Base-by-base conservation (phyloP, 1,139 yeast genomes). In the Zygotorulaspora mrakii region DNA sequence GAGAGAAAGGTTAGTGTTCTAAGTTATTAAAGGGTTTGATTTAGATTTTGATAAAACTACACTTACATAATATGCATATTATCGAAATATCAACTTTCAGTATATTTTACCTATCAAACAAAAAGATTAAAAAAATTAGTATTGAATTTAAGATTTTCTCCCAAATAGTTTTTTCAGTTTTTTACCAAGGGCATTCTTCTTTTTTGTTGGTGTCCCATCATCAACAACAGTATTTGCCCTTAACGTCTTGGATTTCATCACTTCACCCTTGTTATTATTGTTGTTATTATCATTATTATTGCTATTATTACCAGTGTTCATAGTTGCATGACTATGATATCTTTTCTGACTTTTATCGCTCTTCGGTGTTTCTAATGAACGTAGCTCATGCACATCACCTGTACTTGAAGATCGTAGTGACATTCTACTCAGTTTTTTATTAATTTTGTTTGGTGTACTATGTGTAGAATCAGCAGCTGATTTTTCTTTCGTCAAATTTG, bases 101-200 rank as follows among this genome's bases (percentile, higher is more conserved):
- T n/a, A n/a, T n/a, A n/a, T n/a, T n/a, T n/a, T n/a, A n/a, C n/a
- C n/a, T n/a, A n/a, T n/a, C n/a, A n/a, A n/a, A n/a, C n/a, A n/a
- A n/a, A n/a, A n/a, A n/a, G n/a, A n/a, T n/a, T n/a, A n/a, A n/a
- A n/a, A n/a, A n/a, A n/a, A n/a, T n/a, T n/a, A n/a, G n/a, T n/a
- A n/a, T n/a, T n/a, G n/a, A 20, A 20, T 6, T 9, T 20, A 39
- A 17, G 35, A 25, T 10, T 31, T 35, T 53, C 71, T 71, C 3
- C 84, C 83, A 58, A 81, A 81, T 33, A 81, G 57, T 55, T 76
- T 79, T 54, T 77, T 76, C 41, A 81, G 66, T 54, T 76, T 78
- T 6, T 60, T 65, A 17, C 77, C 75, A 49, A 78, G 71, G 14
- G 72, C 64, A 47, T 66, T 69, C 49, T 66, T 67, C 64, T 76